Base-by-base conservation (phyloP, 1,139 yeast genomes). In the Blastobotrys apis region DNA sequence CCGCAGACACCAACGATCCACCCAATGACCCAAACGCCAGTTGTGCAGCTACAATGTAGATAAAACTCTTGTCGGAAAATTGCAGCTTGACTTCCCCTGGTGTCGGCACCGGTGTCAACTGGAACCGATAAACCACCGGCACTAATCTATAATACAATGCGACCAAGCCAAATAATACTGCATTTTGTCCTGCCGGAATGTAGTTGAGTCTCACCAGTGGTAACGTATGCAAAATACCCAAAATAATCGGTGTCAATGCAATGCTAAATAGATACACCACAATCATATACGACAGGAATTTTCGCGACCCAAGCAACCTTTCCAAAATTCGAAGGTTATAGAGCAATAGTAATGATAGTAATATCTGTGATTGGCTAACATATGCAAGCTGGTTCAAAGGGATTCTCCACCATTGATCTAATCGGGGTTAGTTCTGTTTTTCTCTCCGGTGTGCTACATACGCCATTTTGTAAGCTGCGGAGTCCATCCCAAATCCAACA, bases 391-490 rank as follows among this genome's bases (percentile, higher is more conserved):
- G 92, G 58, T 72, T 75, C 2, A 78, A 62, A 4, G 73, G 41
- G 12, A 82, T 54, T 39, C 94, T 66, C 88, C 92, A 84, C 62
- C 75, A 80, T 55, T 84, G 94, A 26, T 57, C 63, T 60, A 25
- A 25, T 16, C 10, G n/a, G 23, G 13, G 41, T 37, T 33, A 37
- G 25, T 12, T 9, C 19, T 8, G 22, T 32, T n/a, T 5, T 10
- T 45, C 21, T 3, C 15, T 10, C 20, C 10, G 17, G 4, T 20
- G n/a, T 10, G 20, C 17, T n/a, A 54, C 64, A 39, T 49, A 39
- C 64, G 55, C 71, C 84, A 83, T 46, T 73, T 69, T 10, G 71
- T 55, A 15, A 84, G 68, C 53, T 76, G 79, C 3, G 92, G 92
- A 40, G 73, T 76, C 37, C 81, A 70, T 19, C 77, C 66, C 33